These are phyloP conservation scores for Boletellus sp. DNA, from an alignment of 768 basidiomycete genomes.

Conservation along the genomic window DNA sequence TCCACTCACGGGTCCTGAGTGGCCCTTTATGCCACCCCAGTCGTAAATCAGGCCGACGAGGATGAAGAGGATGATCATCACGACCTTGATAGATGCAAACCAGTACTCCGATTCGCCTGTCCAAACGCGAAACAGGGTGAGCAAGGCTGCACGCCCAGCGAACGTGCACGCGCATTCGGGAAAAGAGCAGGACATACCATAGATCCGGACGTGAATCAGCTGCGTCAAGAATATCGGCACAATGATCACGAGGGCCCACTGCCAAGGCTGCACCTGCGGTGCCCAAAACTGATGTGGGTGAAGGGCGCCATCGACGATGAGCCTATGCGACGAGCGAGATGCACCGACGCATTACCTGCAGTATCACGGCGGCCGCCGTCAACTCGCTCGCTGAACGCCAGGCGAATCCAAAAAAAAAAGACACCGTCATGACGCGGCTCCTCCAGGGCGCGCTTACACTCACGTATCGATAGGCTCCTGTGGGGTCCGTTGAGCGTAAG, in stretches of 20 bases:
- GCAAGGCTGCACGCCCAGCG: no score
- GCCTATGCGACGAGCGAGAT: no score
- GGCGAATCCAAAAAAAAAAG: neutral
- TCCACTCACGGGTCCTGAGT: conserved; percentile 52
- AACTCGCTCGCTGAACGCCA: conserved; percentile 47
- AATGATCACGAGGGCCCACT: conserved; percentile 55
- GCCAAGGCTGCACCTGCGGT: conserved; percentile 46
- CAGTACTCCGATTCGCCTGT: conserved; percentile 61
- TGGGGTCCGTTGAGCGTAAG: conserved; percentile 2
- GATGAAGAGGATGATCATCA: conserved; percentile 60
- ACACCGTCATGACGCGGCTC: no score
- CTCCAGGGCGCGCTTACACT: conserved; percentile 7
- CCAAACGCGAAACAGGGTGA: neutral
- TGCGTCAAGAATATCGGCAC: conserved; percentile 50
- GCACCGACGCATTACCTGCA: conserved; percentile 32
- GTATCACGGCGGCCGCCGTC: conserved; percentile 53
- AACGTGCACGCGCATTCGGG: no score
- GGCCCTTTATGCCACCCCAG: conserved; percentile 56
- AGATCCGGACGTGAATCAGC: conserved; percentile 55
- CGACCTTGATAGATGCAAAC: conserved; percentile 61
- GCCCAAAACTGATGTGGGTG: conserved; percentile 39
- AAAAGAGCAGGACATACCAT: conserved; percentile 36
- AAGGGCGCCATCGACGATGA: no score
- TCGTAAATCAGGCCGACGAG: conserved; percentile 58
- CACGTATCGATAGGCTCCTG: conserved; percentile 40